Conservation (phyloP, 495 filamentous ascomycete species). For the Aspergillus affinis region DNA sequence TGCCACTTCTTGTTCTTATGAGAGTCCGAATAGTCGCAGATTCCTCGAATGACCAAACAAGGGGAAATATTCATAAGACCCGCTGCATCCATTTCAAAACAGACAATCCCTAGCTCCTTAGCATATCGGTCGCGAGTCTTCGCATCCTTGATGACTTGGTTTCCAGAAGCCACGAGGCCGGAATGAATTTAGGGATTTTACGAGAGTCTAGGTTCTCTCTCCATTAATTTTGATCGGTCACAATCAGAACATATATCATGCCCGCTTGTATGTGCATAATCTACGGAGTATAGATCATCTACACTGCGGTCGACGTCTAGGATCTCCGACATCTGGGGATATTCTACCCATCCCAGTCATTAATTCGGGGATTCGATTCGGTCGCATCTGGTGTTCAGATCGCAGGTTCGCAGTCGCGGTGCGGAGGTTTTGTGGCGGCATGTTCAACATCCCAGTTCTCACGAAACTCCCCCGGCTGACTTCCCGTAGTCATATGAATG, state of each 20-base stretch:
- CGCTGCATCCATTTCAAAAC: constrained; percentile 40
- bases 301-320: neutral
- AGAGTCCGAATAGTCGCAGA: constrained; percentile 27
- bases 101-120: constrained; percentile 15
- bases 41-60: constrained; percentile 23
- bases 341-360: neutral
- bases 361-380: neutral
- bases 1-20: constrained; percentile 31
- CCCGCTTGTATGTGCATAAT: neutral
- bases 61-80: constrained; percentile 9
- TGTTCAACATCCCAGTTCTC: constrained; percentile 1
- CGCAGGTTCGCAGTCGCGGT: neutral
- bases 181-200: constrained; percentile 13
- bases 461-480: constrained; percentile 2
- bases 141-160: constrained; percentile 17
- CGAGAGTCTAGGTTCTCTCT: neutral
- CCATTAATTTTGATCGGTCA: neutral
- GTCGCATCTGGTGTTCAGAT: neutral
- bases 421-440: constrained; percentile 2
- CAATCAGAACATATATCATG: neutral
- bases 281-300: neutral
- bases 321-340: neutral
- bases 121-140: constrained; percentile 14
- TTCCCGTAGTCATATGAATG: constrained; percentile 38
- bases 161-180: constrained; percentile 16